A percentile compares a stretch with the other conserved stretches of the same genome.
phyloP scores from a whole-genome alignment of 2,329 filamentous ascomycete species.

The Diaporthe destruens region DNA sequence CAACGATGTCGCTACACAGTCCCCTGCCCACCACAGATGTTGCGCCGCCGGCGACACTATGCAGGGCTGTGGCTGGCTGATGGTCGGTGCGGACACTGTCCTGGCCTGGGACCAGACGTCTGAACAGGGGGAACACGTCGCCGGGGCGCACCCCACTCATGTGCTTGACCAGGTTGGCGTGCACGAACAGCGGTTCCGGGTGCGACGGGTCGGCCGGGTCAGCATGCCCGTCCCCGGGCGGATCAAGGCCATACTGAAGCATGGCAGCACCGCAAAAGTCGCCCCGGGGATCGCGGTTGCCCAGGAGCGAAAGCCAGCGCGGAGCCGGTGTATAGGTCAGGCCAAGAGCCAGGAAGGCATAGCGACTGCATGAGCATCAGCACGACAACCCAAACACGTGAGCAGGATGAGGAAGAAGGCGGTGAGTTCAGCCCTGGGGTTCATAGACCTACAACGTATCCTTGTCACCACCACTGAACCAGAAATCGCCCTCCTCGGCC shows the following conservation, averaged over 20 bases:
- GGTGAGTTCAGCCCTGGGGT: neutral
- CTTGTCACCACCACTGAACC: constrained; percentile 42
- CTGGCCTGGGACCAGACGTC: constrained; percentile 33
- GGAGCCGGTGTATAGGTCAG: constrained; percentile 41
- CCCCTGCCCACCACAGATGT: constrained; percentile 30
- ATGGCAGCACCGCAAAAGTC: constrained; percentile 41
- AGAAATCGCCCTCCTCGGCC: constrained; percentile 39
- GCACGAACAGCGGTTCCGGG: constrained; percentile 38
- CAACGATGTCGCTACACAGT: constrained; percentile 38
- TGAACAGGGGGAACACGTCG: constrained; percentile 26
- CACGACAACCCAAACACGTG: too few relatives aligned
- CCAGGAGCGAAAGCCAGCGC: constrained; percentile 40
- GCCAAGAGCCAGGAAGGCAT: constrained; percentile 39
- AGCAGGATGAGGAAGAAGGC: neutral
- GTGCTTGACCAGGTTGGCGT: constrained; percentile 42
- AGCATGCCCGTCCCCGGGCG: constrained; percentile 13
- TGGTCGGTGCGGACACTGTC: constrained; percentile 35
- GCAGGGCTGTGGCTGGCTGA: constrained; percentile 2
- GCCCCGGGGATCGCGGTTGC: constrained; percentile 26
- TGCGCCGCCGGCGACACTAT: constrained; percentile 30
- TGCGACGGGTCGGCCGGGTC: constrained; percentile 34
- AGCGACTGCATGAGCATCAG: constrained; percentile 29
- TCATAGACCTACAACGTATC: constrained; percentile 37
- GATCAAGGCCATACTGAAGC: constrained; percentile 39
- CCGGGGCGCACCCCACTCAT: constrained; percentile 36